Evolutionary conservation across 768 basidiomycete genomes (phyloP).

Genomic region (Cystofilobasidium bisporidii): DNA sequence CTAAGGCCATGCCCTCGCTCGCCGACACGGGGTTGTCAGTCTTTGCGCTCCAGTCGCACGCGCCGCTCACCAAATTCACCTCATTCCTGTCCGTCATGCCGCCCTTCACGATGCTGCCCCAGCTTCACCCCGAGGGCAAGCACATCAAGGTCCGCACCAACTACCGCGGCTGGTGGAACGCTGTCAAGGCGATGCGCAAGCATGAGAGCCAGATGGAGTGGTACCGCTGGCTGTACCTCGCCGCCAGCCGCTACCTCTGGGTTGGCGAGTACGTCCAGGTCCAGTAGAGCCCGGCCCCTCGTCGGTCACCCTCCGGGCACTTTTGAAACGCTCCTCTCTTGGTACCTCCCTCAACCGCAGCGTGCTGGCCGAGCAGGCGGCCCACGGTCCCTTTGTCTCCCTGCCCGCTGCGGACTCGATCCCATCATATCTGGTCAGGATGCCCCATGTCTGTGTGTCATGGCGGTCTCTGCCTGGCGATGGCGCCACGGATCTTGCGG

Average conservation of each 20-base stretch:
- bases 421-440: too few relatives aligned
- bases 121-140: background rate
- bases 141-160: constrained; percentile 48
- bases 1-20: constrained; percentile 49
- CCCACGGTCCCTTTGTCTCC: too few relatives aligned
- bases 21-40: constrained; percentile 36
- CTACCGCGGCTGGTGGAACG: constrained; percentile 48
- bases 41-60: constrained; percentile 55
- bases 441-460: too few relatives aligned
- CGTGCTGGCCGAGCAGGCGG: too few relatives aligned
- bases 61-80: constrained; percentile 54
- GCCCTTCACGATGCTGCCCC: constrained; percentile 34
- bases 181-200: constrained; percentile 58
- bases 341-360: too few relatives aligned
- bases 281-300: background rate
- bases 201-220: constrained; percentile 72
- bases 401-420: too few relatives aligned
- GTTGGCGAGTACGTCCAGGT: constrained; percentile 69
- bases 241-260: constrained; percentile 85
- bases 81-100: constrained; percentile 28
- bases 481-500: too few relatives aligned
- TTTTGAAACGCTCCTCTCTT: too few relatives aligned
- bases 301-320: too few relatives aligned
- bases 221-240: constrained; percentile 79
- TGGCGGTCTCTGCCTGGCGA: too few relatives aligned